Evolutionary conservation across 108 stramenopile genomes (phyloP).

Genomic region (Fragilaria crotonensis): DNA sequence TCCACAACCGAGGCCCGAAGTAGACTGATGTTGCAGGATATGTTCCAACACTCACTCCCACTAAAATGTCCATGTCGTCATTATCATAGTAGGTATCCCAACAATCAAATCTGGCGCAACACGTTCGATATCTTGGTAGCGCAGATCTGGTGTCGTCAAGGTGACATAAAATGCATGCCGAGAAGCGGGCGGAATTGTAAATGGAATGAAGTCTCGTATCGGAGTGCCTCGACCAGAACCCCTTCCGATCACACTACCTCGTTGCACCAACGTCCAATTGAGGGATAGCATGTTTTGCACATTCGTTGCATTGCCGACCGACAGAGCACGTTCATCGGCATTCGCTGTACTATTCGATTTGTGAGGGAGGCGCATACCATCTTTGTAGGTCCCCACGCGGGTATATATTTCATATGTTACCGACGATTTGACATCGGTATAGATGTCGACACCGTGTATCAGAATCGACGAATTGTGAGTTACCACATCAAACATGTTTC

Average conservation of each 20-base stretch:
- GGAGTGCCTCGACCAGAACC: slow-evolving; percentile 1
- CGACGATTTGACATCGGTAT: not conserved
- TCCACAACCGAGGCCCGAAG: slow-evolving; percentile 8
- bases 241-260: slow-evolving; percentile 1
- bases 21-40: not conserved
- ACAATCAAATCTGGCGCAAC: not conserved
- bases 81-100: slow-evolving; percentile 2
- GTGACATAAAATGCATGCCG: slow-evolving; percentile 4
- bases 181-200: not conserved
- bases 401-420: slow-evolving; percentile 8
- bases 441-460: not conserved
- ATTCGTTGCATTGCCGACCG: not conserved
- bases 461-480: not conserved
- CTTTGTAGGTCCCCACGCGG: not conserved
- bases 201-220: not conserved
- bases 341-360: not conserved
- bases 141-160: slow-evolving; percentile 1
- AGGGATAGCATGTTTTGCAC: not conserved
- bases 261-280: slow-evolving; percentile 4
- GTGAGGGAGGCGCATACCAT: not conserved
- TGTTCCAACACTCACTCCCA: slow-evolving; percentile 2
- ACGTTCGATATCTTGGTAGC: slow-evolving; percentile 1
- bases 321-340: not conserved
- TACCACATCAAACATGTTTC: slow-evolving; percentile 7
- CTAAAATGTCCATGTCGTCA: slow-evolving; percentile 2